Evolutionary conservation across 2,329 filamentous ascomycete species (phyloP).

Genomic region (Exophiala spinifera): DNA sequence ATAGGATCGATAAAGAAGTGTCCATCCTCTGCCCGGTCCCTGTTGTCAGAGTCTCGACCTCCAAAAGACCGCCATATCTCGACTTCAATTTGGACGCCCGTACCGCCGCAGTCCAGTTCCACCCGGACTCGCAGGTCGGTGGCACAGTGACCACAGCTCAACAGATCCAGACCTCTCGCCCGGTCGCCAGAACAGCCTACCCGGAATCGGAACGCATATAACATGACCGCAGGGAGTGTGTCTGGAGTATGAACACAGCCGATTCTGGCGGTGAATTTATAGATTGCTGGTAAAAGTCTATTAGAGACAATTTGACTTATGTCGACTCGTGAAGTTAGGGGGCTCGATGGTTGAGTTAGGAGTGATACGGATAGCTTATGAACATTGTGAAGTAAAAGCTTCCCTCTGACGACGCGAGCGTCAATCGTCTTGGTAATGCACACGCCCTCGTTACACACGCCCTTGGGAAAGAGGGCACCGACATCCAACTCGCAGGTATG

Average conservation of each 20-base stretch:
- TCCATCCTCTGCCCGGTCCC: conserved; percentile 11
- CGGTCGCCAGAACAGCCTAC: conserved; percentile 6
- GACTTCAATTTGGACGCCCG: conserved; percentile 15
- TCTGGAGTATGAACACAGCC: conserved; percentile 6
- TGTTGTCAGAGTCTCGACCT: conserved; percentile 13
- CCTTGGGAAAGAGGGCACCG: conserved; percentile 8
- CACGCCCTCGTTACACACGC: conserved; percentile 10
- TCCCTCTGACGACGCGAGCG: conserved; percentile 11
- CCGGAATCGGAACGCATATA: conserved; percentile 7
- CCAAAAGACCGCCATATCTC: conserved; percentile 15
- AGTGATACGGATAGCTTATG: conserved; percentile 14
- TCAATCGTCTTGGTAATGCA: conserved; percentile 13
- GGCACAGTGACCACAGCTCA: conserved; percentile 7
- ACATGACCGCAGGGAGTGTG: conserved; percentile 7
- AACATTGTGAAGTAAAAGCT: conserved; percentile 15
- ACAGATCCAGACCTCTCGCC: conserved; percentile 10
- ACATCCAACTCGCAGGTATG: conserved; percentile 8
- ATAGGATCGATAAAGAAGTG: conserved; percentile 1
- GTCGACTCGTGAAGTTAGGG: conserved; percentile 7
- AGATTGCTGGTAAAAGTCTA: conserved; percentile 7
- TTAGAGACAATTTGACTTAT: conserved; percentile 4
- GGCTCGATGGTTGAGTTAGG: not conserved
- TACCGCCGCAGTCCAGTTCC: conserved; percentile 13
- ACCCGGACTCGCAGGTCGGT: conserved; percentile 16
- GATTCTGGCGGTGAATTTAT: conserved; percentile 5